Conservation (phyloP, 768 basidiomycete species). For the Favolaschia claudopus region DNA sequence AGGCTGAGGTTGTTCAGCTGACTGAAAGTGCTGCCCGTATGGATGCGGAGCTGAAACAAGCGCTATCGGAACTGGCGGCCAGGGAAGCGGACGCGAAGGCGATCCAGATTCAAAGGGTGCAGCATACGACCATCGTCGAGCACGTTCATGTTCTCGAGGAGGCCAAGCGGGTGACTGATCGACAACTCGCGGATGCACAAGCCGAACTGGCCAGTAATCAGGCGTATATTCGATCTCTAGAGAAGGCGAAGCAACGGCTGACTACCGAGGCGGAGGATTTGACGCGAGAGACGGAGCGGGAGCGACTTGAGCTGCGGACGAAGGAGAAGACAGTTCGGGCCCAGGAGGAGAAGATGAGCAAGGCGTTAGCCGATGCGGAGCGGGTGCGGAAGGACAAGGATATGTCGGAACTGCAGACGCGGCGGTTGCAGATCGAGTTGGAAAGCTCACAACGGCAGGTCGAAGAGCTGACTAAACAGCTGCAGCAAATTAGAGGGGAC, state of each 20-base stretch:
- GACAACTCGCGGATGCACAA: slow-evolving; percentile 85
- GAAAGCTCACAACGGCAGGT: slow-evolving; percentile 62
- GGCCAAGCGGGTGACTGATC: slow-evolving; percentile 93
- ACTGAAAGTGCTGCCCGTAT: slow-evolving; percentile 75
- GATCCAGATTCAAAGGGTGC: slow-evolving; percentile 80
- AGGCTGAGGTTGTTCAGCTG: slow-evolving; percentile 71
- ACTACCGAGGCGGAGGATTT: slow-evolving; percentile 86
- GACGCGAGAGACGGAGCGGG: slow-evolving; percentile 73
- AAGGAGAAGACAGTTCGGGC: slow-evolving; percentile 72
- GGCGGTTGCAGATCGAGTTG: slow-evolving; percentile 68
- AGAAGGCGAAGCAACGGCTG: slow-evolving; percentile 79
- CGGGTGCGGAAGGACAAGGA: slow-evolving; percentile 73
- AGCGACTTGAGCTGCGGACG: slow-evolving; percentile 66
- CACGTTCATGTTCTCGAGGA: slow-evolving; percentile 97
- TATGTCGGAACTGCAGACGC: slow-evolving; percentile 66
- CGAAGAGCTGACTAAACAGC: slow-evolving; percentile 61
- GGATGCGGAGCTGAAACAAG: slow-evolving; percentile 83
- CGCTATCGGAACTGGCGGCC: slow-evolving; percentile 78
- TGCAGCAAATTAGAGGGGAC: slow-evolving; percentile 61
- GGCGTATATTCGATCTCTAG: slow-evolving; percentile 83
- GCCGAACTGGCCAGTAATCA: slow-evolving; percentile 77
- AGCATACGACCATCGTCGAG: slow-evolving; percentile 99
- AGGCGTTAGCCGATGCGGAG: slow-evolving; percentile 66
- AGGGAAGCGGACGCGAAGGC: slow-evolving; percentile 90
- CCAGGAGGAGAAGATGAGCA: slow-evolving; percentile 67